Evolutionary conservation across 2,329 filamentous ascomycete species (phyloP).

Genomic region (Hypoxylon sp.): DNA sequence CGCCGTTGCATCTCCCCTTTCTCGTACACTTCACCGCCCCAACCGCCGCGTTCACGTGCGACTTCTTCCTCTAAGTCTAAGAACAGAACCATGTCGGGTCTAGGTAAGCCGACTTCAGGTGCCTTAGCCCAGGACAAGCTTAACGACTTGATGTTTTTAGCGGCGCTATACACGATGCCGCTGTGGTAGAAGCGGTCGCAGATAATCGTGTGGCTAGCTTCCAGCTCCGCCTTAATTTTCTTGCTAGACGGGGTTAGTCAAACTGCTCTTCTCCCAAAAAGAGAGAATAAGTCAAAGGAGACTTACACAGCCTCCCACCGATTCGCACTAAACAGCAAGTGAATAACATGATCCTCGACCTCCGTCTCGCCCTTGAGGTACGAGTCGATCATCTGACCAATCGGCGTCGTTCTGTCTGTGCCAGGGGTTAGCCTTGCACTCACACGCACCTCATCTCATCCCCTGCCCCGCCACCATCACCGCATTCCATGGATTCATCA

Average conservation of each 20-base stretch:
- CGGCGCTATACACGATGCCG: constrained; percentile 92
- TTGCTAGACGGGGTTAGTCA: constrained; percentile 56
- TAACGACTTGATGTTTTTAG: constrained; percentile 82
- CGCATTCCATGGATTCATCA: background rate
- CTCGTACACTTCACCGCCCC: constrained; percentile 91
- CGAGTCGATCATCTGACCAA: constrained; percentile 87
- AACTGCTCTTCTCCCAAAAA: background rate
- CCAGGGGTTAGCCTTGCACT: background rate
- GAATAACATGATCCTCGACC: constrained; percentile 90
- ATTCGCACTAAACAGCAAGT: constrained; percentile 91
- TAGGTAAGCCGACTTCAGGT: constrained; percentile 88
- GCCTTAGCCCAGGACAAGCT: constrained; percentile 84
- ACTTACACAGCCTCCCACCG: constrained; percentile 81
- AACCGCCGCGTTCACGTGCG: constrained; percentile 85
- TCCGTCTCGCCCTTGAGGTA: constrained; percentile 82
- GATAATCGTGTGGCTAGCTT: constrained; percentile 80
- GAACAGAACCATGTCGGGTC: constrained; percentile 90
- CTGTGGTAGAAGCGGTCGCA: constrained; percentile 97
- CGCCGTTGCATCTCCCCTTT: constrained; percentile 83
- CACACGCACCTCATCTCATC: constrained; percentile 19
- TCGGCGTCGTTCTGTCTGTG: constrained; percentile 84
- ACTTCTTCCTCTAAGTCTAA: constrained; percentile 83
- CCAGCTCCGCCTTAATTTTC: constrained; percentile 68
- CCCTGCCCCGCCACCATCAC: background rate
- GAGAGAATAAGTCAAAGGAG: constrained; percentile 1